Conservation (phyloP, 495 filamentous ascomycete species). For the Aspergillus sparsus region DNA sequence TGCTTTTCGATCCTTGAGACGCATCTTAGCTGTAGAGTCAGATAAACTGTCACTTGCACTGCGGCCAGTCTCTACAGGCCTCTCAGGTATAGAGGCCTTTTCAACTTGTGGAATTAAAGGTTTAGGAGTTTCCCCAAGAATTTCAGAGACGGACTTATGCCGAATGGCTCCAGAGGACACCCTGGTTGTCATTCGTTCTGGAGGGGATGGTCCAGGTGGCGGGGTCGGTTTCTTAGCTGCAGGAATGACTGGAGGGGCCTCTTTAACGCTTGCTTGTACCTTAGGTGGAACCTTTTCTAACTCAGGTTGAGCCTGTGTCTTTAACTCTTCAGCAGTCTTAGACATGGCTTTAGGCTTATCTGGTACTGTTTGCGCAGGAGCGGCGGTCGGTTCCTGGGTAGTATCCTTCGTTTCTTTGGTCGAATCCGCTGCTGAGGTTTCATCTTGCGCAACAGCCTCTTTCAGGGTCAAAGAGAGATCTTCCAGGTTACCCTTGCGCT, state of each 20-base stretch:
- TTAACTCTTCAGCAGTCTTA: conserved; percentile 14
- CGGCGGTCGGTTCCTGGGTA: conserved; percentile 18
- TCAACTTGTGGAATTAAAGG: conserved; percentile 36
- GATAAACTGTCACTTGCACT: conserved; percentile 36
- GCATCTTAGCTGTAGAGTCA: conserved; percentile 49
- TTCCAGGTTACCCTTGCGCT: conserved; percentile 22
- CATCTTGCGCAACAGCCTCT: conserved; percentile 32
- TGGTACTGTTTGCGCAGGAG: conserved; percentile 13
- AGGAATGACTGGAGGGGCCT: conserved; percentile 17
- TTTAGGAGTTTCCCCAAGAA: conserved; percentile 63
- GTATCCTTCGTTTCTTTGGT: conserved; percentile 31
- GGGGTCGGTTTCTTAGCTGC: conserved; percentile 26
- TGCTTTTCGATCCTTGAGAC: conserved; percentile 55
- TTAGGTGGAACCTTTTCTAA: conserved; percentile 14
- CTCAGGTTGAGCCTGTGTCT: conserved; percentile 23
- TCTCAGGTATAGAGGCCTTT: conserved; percentile 29
- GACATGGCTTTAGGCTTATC: conserved; percentile 19
- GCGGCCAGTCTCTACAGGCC: conserved; percentile 30
- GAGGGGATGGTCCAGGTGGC: conserved; percentile 32
- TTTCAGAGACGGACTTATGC: conserved; percentile 74
- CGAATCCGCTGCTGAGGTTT: conserved; percentile 12
- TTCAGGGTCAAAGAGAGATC: conserved; percentile 21
- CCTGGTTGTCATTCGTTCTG: conserved; percentile 62
- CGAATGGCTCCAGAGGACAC: conserved; percentile 67
- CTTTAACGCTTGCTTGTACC: conserved; percentile 19